Evolutionary conservation across 768 basidiomycete genomes (phyloP), one percentile per base, ranked within the genome.

Genomic region (Rhodotorula kratochvilovae): DNA sequence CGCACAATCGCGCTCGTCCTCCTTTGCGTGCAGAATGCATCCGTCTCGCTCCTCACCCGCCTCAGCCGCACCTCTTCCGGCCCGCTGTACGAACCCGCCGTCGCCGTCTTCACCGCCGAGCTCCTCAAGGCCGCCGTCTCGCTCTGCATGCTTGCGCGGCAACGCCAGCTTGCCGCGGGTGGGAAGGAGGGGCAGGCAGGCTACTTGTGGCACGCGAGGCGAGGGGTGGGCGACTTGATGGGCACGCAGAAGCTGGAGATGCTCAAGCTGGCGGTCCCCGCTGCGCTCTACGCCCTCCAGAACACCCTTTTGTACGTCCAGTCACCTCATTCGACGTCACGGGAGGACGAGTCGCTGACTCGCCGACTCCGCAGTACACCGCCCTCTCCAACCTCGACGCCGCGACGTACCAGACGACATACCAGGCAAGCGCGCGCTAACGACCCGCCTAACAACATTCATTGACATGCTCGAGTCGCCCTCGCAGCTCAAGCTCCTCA

Each of bases 371-470:
- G 33, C 92, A 95, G 81, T 96, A 91, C 80, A 87, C 91, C 62
- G 93, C 93, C 39, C 89, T 90, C 13, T 88, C 90, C 48, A 96
- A 97, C 80, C 83, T 97, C 68, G 88, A 91, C 71, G 92, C 90
- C 27, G 91, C 92, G n/a, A 93, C 92, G n/a, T 97, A 95, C 81
- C 93, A 95, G 68, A 94, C 92, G 48, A 93, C 96, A 75, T 97
- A 91, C 83, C 94, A 95, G 42, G 59, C 55, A 5, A 7, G 35
- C 29, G 10, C 31, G 31, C 13, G 43, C 43, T 60, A n/a, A n/a
- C n/a, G n/a, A n/a, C n/a, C n/a, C n/a, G n/a, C n/a, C n/a, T n/a
- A n/a, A n/a, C n/a, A n/a, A n/a, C n/a, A n/a, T n/a, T n/a, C n/a
- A n/a, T n/a, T n/a, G n/a, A n/a, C n/a, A n/a, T n/a, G n/a, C n/a